Conservation (phyloP, 2,329 filamentous ascomycete genomes). For the Talaromyces sp. region DNA sequence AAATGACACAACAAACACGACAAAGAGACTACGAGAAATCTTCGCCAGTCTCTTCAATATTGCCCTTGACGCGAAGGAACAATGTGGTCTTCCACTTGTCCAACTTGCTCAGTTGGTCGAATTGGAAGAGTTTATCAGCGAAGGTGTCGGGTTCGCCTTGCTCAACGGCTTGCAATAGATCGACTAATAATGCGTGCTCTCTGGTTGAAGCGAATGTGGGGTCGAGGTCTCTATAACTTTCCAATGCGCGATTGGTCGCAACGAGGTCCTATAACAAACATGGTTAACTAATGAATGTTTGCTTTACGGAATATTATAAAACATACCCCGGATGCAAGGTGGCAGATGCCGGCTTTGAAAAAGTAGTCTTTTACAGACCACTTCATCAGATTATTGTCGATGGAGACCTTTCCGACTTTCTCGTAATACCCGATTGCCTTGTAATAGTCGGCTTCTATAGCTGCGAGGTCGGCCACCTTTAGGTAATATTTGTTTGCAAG, state of each 20-base stretch:
- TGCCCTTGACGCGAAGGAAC: conserved; percentile 76
- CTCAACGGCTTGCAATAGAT: conserved; percentile 73
- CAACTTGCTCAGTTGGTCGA: conserved; percentile 86
- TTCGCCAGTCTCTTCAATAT: conserved; percentile 69
- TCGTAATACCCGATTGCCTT: conserved; percentile 81
- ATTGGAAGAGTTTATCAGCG: conserved; percentile 82
- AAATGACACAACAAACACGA: not conserved
- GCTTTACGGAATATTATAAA: not conserved
- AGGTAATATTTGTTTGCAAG: conserved; percentile 91
- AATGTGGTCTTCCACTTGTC: conserved; percentile 97
- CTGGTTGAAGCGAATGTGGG: conserved; percentile 72
- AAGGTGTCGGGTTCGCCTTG: conserved; percentile 78
- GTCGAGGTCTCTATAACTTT: conserved; percentile 78
- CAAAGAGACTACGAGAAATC: conserved; percentile 60
- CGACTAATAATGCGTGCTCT: conserved; percentile 76
- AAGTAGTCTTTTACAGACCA: conserved; percentile 96
- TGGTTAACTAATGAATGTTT: not conserved
- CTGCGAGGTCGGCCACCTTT: conserved; percentile 85
- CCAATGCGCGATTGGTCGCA: conserved; percentile 73
- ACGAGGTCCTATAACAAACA: conserved; percentile 62
- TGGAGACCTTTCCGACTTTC: conserved; percentile 71
- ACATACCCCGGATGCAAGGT: conserved; percentile 63
- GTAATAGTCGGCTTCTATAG: conserved; percentile 78
- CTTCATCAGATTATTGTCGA: conserved; percentile 89
- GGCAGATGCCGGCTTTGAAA: conserved; percentile 89